Evolutionary conservation across 495 filamentous ascomycete species (phyloP).

Genomic region (Xylaria venustula): DNA sequence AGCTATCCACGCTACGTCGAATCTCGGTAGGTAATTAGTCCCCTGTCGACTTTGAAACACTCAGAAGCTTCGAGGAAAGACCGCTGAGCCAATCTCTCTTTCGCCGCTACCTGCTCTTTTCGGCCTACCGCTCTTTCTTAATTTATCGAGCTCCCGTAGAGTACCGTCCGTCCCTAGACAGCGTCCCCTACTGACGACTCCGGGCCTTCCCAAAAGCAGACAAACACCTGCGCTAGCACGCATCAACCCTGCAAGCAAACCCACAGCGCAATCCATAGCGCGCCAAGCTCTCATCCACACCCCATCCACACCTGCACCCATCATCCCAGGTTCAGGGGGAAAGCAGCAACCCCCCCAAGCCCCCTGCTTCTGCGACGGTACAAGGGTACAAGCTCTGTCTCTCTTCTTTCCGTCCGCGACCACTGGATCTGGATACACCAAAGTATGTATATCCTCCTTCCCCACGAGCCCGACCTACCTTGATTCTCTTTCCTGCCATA

Average conservation of each 20-base stretch:
- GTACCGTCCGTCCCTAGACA: background rate
- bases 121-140: background rate
- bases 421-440: too few relatives aligned
- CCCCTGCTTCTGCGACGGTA: conserved; percentile 18
- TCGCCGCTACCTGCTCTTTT: conserved; percentile 9
- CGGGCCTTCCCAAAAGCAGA: conserved; percentile 5
- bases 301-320: conserved; percentile 9
- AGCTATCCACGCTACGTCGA: background rate
- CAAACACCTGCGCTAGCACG: conserved; percentile 7
- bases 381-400: conserved; percentile 19
- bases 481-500: background rate
- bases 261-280: conserved; percentile 4
- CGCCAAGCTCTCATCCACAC: conserved; percentile 19
- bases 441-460: background rate
- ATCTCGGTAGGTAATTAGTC: background rate
- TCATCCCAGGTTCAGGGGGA: conserved; percentile 33
- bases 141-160: conserved; percentile 1
- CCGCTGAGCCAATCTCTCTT: conserved; percentile 7
- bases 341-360: background rate
- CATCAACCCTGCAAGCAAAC: background rate
- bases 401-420: conserved; percentile 8
- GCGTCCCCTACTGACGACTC: background rate
- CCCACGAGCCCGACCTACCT: conserved; percentile 7
- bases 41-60: conserved; percentile 29
- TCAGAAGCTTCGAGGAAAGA: background rate